These are phyloP conservation scores for Ceratobasidium sp. DNA, from an alignment of 1,284 basidiomycete genomes.

Conservation along the genomic window DNA sequence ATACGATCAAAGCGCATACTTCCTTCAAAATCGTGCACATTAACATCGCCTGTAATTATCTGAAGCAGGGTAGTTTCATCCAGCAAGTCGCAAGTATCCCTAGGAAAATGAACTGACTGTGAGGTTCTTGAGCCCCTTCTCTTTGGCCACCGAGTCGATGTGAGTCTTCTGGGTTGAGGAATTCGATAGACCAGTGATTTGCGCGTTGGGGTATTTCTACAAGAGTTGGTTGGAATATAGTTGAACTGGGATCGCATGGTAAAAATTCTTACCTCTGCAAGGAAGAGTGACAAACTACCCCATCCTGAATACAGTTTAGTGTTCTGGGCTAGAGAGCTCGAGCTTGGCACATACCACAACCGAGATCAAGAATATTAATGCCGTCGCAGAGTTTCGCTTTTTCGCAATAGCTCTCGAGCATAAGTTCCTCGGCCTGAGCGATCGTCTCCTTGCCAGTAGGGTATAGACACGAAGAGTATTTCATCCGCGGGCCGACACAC, in stretches of 20 bases:
- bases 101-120: conserved; percentile 55
- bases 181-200: conserved; percentile 75
- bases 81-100: not conserved
- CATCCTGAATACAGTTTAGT: conserved; percentile 61
- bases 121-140: conserved; percentile 68
- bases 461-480: conserved; percentile 79
- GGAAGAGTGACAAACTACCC: conserved; percentile 76
- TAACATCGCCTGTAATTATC: conserved; percentile 80
- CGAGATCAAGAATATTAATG: conserved; percentile 74
- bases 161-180: conserved; percentile 75
- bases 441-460: conserved; percentile 72
- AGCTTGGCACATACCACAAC: conserved; percentile 64
- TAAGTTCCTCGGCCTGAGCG: conserved; percentile 74
- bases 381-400: conserved; percentile 75
- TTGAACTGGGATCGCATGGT: not conserved
- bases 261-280: conserved; percentile 66
- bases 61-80: conserved; percentile 50
- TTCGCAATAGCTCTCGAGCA: conserved; percentile 76
- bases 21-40: conserved; percentile 68
- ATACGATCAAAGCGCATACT: conserved; percentile 74
- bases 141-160: conserved; percentile 68
- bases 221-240: not conserved
- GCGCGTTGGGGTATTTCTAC: conserved; percentile 75
- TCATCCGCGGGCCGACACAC: conserved; percentile 70
- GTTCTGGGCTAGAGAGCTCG: not conserved